phyloP scores from a whole-genome alignment of 148 eudicot genomes.

The Heliosperma pusillum region DNA sequence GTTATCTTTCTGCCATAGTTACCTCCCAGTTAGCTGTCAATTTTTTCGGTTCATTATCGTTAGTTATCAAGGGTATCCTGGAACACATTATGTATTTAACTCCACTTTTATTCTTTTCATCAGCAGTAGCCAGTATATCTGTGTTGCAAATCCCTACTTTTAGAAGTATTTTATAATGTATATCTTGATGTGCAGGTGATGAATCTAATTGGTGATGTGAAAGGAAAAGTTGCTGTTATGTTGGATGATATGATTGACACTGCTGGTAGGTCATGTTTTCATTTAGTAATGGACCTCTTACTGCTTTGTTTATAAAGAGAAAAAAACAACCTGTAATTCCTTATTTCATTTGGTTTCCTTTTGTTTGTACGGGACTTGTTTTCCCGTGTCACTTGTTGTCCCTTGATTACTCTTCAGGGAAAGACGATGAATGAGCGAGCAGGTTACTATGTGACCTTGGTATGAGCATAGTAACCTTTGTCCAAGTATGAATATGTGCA shows the following conservation, averaged over 20 bases:
- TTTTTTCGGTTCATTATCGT: no score
- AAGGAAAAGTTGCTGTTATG: slow-evolving; percentile 96
- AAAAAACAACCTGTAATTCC: not conserved
- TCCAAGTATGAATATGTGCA: no score
- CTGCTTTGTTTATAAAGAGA: not conserved
- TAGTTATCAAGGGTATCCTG: no score
- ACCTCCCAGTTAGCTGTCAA: no score
- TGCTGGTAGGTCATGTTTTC: slow-evolving; percentile 53
- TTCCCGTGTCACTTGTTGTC: not conserved
- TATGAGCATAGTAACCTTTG: not conserved
- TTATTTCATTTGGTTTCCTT: not conserved
- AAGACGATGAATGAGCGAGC: no score
- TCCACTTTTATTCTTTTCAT: not conserved
- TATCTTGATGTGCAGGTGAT: slow-evolving; percentile 50
- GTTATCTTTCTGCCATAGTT: not conserved
- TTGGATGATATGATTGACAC: slow-evolving; percentile 98
- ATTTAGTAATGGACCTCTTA: not conserved
- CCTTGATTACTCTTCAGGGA: not conserved
- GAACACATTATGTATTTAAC: not conserved
- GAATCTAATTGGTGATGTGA: slow-evolving; percentile 95
- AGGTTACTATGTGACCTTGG: not conserved
- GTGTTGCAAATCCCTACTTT: not conserved
- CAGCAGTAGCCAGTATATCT: not conserved
- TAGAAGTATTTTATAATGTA: not conserved
- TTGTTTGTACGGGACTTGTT: not conserved